These are phyloP conservation scores for Castanea crenata DNA, from an alignment of 306 rosid species.

Conservation along the genomic window DNA sequence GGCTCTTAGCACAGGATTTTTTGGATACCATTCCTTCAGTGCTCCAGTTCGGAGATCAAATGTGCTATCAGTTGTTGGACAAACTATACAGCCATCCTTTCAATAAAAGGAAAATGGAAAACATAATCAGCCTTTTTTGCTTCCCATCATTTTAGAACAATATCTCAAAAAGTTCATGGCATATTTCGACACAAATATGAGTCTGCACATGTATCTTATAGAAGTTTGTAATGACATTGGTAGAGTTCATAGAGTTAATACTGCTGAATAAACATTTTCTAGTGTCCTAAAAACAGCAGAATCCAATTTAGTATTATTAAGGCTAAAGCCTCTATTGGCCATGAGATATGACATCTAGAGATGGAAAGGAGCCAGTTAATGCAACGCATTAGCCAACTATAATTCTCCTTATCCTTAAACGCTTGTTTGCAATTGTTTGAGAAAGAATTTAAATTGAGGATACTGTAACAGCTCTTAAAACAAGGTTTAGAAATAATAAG, in stretches of 20 bases:
- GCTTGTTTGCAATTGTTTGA: not conserved
- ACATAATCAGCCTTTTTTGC: not conserved
- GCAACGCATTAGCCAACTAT: not conserved
- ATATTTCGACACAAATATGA: not conserved
- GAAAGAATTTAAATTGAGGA: not conserved
- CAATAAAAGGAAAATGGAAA: not conserved
- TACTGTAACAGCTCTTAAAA: not conserved
- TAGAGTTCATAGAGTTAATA: not conserved
- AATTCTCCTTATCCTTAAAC: not conserved
- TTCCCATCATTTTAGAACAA: not conserved
- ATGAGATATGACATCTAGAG: not conserved
- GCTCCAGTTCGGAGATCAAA: conserved; percentile 77
- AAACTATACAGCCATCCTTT: conserved; percentile 91
- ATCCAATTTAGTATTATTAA: not conserved
- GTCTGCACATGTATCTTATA: not conserved
- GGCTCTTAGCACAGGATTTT: conserved; percentile 81
- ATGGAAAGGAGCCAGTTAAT: not conserved
- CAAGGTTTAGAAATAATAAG: not conserved
- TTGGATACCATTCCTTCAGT: conserved; percentile 89
- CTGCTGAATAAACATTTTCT: not conserved
- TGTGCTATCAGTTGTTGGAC: conserved; percentile 96
- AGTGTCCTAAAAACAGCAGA: not conserved
- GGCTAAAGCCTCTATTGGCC: not conserved
- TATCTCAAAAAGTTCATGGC: not conserved
- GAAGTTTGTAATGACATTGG: no score